These are phyloP conservation scores for Penicillium sp. DNA, from an alignment of 2,329 filamentous ascomycete species.

Conservation along the genomic window DNA sequence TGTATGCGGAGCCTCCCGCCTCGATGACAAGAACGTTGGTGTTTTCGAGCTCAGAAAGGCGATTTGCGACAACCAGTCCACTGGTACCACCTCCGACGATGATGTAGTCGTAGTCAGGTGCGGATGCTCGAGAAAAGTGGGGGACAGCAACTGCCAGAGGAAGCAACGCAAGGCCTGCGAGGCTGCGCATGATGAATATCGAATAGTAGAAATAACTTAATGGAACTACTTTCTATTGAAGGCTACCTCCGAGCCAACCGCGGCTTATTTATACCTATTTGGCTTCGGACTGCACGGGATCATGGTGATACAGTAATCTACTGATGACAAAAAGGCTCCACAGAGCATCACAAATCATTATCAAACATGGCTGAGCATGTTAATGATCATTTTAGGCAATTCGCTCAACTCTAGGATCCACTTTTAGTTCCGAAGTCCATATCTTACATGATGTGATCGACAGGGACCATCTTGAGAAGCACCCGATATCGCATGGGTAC, in stretches of 20 bases:
- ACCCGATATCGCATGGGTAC: neutral
- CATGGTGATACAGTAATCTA: neutral
- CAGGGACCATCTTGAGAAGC: neutral
- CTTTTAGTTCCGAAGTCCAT: neutral
- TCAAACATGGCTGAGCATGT: neutral
- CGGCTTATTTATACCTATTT: neutral
- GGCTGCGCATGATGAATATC: constrained; percentile 17
- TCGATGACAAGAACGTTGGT: constrained; percentile 36
- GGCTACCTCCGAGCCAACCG: no score
- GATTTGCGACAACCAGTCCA: constrained; percentile 39
- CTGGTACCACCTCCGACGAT: constrained; percentile 41
- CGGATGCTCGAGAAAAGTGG: constrained; percentile 5
- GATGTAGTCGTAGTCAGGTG: constrained; percentile 34
- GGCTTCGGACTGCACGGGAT: neutral
- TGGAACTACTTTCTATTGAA: neutral
- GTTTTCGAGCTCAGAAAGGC: constrained; percentile 35
- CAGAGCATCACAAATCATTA: constrained; percentile 3
- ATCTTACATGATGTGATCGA: neutral
- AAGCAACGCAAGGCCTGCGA: constrained; percentile 19
- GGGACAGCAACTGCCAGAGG: constrained; percentile 19
- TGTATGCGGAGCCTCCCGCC: constrained; percentile 30
- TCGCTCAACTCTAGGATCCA: neutral
- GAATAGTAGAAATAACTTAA: neutral
- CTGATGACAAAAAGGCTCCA: neutral
- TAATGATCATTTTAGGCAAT: neutral